A percentile compares a stretch with the other conserved stretches of the same genome.
These are phyloP conservation scores for Saraca asoca DNA, from an alignment of 331 rosid species.

Conservation along the genomic window DNA sequence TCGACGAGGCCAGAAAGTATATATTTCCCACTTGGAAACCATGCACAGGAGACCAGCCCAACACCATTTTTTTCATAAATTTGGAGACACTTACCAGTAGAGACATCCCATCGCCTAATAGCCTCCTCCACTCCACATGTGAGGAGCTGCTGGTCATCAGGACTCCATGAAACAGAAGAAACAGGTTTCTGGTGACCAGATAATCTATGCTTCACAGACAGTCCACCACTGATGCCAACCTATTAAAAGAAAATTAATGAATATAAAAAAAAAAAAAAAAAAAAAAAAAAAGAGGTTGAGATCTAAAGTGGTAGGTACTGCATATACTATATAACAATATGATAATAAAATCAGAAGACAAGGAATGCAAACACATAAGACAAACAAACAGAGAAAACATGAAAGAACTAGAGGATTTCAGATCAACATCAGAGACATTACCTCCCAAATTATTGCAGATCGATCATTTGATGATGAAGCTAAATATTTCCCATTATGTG, in stretches of 20 bases:
- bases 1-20: slow-evolving; percentile 80
- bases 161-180: slow-evolving; percentile 90
- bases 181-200: slow-evolving; percentile 83
- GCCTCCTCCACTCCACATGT: slow-evolving; percentile 94
- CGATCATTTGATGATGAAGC: slow-evolving; percentile 93
- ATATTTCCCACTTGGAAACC: slow-evolving; percentile 88
- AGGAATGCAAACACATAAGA: slow-evolving; percentile 20
- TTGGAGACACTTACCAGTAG: slow-evolving; percentile 82
- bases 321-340: too few species aligned
- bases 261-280: slow-evolving; percentile 3
- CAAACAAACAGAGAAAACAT: neutral
- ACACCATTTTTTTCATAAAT: slow-evolving; percentile 75
- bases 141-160: slow-evolving; percentile 79
- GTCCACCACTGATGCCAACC: slow-evolving; percentile 63
- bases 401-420: slow-evolving; percentile 7
- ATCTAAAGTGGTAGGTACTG: neutral
- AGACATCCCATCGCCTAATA: slow-evolving; percentile 90
- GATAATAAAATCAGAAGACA: slow-evolving; percentile 10
- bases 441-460: slow-evolving; percentile 97
- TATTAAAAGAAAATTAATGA: slow-evolving; percentile 30
- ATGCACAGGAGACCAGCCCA: slow-evolving; percentile 80
- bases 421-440: slow-evolving; percentile 39
- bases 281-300: too few species aligned
- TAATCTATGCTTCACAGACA: slow-evolving; percentile 72
- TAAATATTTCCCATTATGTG: slow-evolving; percentile 83